Evolutionary conservation across 2,329 filamentous ascomycete species (phyloP), one percentile per base, ranked within the genome.

Genomic region (Paecilomyces formosus): DNA sequence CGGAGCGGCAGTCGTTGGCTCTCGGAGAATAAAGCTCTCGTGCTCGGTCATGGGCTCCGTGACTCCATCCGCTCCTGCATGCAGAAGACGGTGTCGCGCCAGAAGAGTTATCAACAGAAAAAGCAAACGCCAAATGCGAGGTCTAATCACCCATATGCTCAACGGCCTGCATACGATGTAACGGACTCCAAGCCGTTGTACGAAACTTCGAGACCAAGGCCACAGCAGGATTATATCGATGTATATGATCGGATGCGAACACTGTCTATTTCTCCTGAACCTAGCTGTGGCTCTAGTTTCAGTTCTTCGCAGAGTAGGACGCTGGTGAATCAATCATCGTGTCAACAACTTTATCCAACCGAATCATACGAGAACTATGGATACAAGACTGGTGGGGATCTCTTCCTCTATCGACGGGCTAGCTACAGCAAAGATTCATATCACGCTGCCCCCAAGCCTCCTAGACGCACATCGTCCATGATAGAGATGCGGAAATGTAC

Each of bases 11-110:
- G 55, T 8, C 65, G 65, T n/a, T 70, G 65, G 64, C 63, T 68
- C 30, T 64, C 66, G 3, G 67, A 71, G 33, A 63, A 61, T 3
- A 66, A 45, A 45, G 39, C 39, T 18, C 33, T 65, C 11, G 61
- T 61, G 1, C 54, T 66, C 11, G 65, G 67, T 1, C 60, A 65
- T 50, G 68, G 66, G 2, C 64, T 71, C 11, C 70, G 72, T 4
- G 65, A 70, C 15, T 73, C 72, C 1, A 71, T 74, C 52, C 71
- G 70, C 22, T 70, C 66, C 9, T 71, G 70, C 26, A 69, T 74
- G 30, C 68, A 72, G 50, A 68, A 68, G 9, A 68, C 68, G 1
- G 58, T 72, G 3, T 68, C 69, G 3, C 11, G 50, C 13, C 26
- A 52, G 7, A 55, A 52, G n/a, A 49, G 28, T 31, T 56, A 11